These are phyloP conservation scores for Candida glaebosa DNA, from an alignment of 805 yeast species.

Conservation along the genomic window DNA sequence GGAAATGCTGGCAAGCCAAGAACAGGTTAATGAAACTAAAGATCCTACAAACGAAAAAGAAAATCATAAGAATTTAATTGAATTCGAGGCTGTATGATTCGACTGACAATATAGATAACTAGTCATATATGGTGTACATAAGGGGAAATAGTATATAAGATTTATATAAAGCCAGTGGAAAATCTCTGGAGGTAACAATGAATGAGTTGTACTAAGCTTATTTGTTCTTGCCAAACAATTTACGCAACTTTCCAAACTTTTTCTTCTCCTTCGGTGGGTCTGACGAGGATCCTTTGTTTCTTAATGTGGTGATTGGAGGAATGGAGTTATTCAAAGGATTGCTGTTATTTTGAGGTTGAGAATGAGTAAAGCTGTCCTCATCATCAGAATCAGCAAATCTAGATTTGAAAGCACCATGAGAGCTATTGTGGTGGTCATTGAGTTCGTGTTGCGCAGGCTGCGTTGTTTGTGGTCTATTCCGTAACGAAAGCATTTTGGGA, in stretches of 20 bases:
- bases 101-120: slow-evolving; percentile 2
- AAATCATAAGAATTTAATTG: slow-evolving; percentile 33
- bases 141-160: background rate
- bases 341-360: background rate
- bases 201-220: slow-evolving; percentile 1
- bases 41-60: background rate
- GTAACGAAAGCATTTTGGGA: slow-evolving; percentile 3
- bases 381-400: slow-evolving; percentile 65
- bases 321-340: background rate
- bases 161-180: background rate
- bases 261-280: slow-evolving; percentile 29
- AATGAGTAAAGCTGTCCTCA: slow-evolving; percentile 26
- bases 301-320: background rate
- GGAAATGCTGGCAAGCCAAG: slow-evolving; percentile 12
- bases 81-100: slow-evolving; percentile 34
- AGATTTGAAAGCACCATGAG: slow-evolving; percentile 39
- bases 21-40: slow-evolving; percentile 1
- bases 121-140: background rate
- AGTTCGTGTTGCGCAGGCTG: slow-evolving; percentile 3
- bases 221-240: slow-evolving; percentile 34
- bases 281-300: background rate
- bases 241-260: slow-evolving; percentile 34
- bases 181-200: too few species aligned
- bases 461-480: slow-evolving; percentile 4
- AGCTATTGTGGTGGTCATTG: background rate